A percentile compares a stretch with the other conserved stretches of the same genome.
phyloP scores from a whole-genome alignment of 1,139 yeast genomes.

The Casaregolazyma suthepensis region DNA sequence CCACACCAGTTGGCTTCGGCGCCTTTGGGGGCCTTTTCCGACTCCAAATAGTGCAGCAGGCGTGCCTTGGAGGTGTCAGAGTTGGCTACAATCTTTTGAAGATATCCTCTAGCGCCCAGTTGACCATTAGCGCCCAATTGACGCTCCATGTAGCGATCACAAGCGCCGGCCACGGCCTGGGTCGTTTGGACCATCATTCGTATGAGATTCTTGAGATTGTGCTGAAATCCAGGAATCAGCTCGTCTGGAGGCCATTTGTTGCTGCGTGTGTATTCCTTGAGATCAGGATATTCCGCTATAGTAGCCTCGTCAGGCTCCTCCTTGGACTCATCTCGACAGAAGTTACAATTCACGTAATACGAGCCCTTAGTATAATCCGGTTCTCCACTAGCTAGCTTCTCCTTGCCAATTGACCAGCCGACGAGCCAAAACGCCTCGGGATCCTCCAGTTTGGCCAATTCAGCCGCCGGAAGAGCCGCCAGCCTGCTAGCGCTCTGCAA shows the following conservation, averaged over 20 bases:
- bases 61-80: constrained; percentile 59
- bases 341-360: constrained; percentile 56
- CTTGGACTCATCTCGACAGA: constrained; percentile 39
- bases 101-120: constrained; percentile 23
- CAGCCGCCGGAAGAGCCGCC: constrained; percentile 38
- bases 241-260: constrained; percentile 50
- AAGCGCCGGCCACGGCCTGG: constrained; percentile 45
- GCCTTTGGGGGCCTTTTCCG: constrained; percentile 3
- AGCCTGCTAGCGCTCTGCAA: constrained; percentile 42
- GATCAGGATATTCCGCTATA: constrained; percentile 29
- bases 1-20: constrained; percentile 50
- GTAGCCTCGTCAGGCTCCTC: constrained; percentile 36
- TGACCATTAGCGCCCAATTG: too few relatives aligned
- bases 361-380: constrained; percentile 56
- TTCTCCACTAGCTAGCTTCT: constrained; percentile 37
- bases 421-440: constrained; percentile 48
- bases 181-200: constrained; percentile 48
- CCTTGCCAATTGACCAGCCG: constrained; percentile 66
- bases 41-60: constrained; percentile 48
- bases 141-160: constrained; percentile 42
- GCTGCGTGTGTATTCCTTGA: constrained; percentile 43
- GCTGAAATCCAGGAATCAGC: constrained; percentile 25
- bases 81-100: constrained; percentile 42
- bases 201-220: constrained; percentile 32
- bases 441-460: constrained; percentile 39